Evolutionary conservation across 2,329 filamentous ascomycete genomes (phyloP).

Genomic region (Alternaria tenuissima): DNA sequence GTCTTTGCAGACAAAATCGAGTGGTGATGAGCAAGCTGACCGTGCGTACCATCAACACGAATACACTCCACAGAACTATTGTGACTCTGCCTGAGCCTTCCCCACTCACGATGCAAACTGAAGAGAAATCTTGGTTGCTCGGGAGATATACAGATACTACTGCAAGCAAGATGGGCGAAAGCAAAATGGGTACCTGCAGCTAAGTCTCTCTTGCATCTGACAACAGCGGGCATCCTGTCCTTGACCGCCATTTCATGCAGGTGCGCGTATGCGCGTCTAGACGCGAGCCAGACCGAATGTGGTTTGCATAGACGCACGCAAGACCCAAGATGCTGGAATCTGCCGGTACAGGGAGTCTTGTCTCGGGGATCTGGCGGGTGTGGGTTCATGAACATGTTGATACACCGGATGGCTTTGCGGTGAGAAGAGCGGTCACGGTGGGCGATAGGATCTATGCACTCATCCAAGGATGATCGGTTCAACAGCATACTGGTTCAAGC

Average conservation of each 20-base stretch:
- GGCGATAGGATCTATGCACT: constrained; percentile 1
- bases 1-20: background rate
- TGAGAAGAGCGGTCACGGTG: constrained; percentile 25
- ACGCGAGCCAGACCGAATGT: constrained; percentile 3
- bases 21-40: background rate
- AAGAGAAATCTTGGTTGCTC: background rate
- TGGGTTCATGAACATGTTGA: constrained; percentile 10
- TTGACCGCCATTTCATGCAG: constrained; percentile 28
- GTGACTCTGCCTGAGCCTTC: background rate
- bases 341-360: constrained; percentile 16
- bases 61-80: background rate
- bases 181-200: constrained; percentile 16
- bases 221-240: constrained; percentile 6
- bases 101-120: background rate
- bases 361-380: constrained; percentile 5
- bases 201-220: constrained; percentile 7
- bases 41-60: background rate
- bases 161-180: background rate
- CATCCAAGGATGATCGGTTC: background rate
- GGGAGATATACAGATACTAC: constrained; percentile 6
- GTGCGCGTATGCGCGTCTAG: constrained; percentile 10
- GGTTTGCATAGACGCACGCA: constrained; percentile 7
- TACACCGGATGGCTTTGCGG: constrained; percentile 10
- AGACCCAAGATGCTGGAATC: constrained; percentile 11
- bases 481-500: background rate